These are phyloP conservation scores for Candida michaelii DNA, from an alignment of 805 yeast species.

Conservation along the genomic window DNA sequence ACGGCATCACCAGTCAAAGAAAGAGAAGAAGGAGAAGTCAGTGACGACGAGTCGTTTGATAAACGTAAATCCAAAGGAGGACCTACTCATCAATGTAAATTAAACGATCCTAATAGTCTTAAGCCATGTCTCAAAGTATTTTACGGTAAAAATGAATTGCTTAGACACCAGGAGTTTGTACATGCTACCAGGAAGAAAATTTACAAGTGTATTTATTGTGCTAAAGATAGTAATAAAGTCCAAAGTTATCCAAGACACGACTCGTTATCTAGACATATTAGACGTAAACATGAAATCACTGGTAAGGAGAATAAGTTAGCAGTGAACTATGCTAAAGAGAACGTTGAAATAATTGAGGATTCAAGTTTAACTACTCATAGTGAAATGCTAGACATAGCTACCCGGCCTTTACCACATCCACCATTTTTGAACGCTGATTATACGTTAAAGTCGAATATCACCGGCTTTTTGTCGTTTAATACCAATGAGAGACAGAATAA, in stretches of 20 bases:
- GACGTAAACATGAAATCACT: constrained; percentile 44
- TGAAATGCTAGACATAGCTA: constrained; percentile 14
- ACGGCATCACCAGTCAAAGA: not conserved
- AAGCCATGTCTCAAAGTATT: constrained; percentile 39
- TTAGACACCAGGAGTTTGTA: constrained; percentile 46
- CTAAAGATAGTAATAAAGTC: constrained; percentile 30
- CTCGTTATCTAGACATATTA: constrained; percentile 43
- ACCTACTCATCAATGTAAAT: constrained; percentile 41
- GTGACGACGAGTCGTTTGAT: constrained; percentile 4
- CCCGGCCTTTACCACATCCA: constrained; percentile 31
- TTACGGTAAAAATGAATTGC: constrained; percentile 44
- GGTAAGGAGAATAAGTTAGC: constrained; percentile 46
- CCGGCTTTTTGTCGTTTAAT: constrained; percentile 32
- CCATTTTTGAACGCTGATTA: constrained; percentile 30
- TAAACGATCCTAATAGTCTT: constrained; percentile 31
- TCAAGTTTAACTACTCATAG: constrained; percentile 12
- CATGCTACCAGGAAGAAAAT: constrained; percentile 45
- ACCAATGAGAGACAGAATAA: constrained; percentile 8
- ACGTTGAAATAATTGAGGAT: constrained; percentile 40
- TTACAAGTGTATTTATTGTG: constrained; percentile 42
- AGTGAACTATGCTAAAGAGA: constrained; percentile 43
- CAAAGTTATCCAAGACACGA: constrained; percentile 47
- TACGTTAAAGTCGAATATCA: constrained; percentile 28
- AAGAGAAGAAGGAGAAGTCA: constrained; percentile 3
- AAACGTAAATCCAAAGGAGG: constrained; percentile 1